Percentiles rank a stretch among this genome's conserved stretches.
These are phyloP conservation scores for Kappamyces sp. DNA, from an alignment of 192 early-diverging fungal species.

Conservation along the genomic window DNA sequence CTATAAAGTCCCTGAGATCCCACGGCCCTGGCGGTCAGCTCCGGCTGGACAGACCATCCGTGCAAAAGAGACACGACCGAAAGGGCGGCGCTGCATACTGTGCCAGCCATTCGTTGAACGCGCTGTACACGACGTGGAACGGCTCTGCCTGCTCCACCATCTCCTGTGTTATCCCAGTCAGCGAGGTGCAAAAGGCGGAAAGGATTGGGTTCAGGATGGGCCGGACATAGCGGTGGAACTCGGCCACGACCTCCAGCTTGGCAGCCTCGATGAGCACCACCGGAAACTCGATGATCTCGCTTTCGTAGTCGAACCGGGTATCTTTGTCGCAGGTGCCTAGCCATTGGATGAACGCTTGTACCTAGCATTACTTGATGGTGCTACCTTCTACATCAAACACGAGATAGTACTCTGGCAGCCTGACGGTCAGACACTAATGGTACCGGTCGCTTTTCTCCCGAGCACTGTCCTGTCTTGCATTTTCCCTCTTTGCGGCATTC, in stretches of 20 bases:
- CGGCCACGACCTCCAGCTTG: slow-evolving; percentile 57
- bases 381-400: slow-evolving; percentile 80
- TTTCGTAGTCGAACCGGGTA: slow-evolving; percentile 49
- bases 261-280: slow-evolving; percentile 60
- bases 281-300: slow-evolving; percentile 88
- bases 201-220: slow-evolving; percentile 63
- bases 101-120: slow-evolving; percentile 45
- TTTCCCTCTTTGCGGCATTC: background rate
- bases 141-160: slow-evolving; percentile 40
- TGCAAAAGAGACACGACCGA: slow-evolving; percentile 35
- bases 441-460: slow-evolving; percentile 17
- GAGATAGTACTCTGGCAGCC: slow-evolving; percentile 62
- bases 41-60: slow-evolving; percentile 32
- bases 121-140: slow-evolving; percentile 44
- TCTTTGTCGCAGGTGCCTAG: slow-evolving; percentile 70
- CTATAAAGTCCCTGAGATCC: slow-evolving; percentile 80
- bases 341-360: too few species aligned
- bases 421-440: too few species aligned
- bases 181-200: slow-evolving; percentile 63
- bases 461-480: background rate
- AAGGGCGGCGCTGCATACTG: slow-evolving; percentile 34
- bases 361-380: too few species aligned
- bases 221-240: slow-evolving; percentile 69
- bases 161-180: slow-evolving; percentile 76
- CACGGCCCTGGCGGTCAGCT: slow-evolving; percentile 50